These are phyloP conservation scores for Polytrichum formosum DNA, from an alignment of 225 moss, liverwort and hornwort genomes.

Conservation along the genomic window DNA sequence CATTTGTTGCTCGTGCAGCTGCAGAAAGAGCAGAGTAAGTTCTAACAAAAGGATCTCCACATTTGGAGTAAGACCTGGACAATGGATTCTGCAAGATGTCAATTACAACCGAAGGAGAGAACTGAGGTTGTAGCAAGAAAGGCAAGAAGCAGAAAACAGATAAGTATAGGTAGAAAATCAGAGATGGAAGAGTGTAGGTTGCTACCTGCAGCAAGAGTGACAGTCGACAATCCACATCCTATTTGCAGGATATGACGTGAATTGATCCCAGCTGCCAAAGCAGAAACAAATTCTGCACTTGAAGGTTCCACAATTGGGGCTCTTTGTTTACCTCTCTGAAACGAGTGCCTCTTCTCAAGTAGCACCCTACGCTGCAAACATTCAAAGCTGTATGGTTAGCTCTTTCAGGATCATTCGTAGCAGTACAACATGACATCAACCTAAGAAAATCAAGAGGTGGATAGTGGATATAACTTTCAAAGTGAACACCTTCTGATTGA, in stretches of 20 bases:
- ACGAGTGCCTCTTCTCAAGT: conserved; percentile 49
- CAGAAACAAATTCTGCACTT: conserved; percentile 70
- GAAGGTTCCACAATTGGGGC: conserved; percentile 59
- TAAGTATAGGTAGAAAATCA: background rate
- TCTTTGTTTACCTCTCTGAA: conserved; percentile 27
- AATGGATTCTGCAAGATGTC: no score
- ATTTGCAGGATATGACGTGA: conserved; percentile 66
- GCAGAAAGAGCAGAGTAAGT: conserved; percentile 29
- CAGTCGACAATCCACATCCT: conserved; percentile 69
- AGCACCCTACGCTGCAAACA: conserved; percentile 58
- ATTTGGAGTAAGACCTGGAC: background rate
- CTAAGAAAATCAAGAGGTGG: conserved; percentile 11
- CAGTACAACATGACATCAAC: conserved; percentile 6
- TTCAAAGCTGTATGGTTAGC: conserved; percentile 19
- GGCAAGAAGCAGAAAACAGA: no score
- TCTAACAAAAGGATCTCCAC: background rate
- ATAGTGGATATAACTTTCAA: conserved; percentile 3
- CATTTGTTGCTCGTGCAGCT: conserved; percentile 62
- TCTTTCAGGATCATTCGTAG: conserved; percentile 11
- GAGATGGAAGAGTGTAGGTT: background rate
- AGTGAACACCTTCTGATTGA: background rate
- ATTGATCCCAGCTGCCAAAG: conserved; percentile 68
- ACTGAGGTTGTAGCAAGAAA: no score
- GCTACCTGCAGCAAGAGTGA: conserved; percentile 61
- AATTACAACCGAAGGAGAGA: no score